Conservation (phyloP, 139 green algal genomes). For the Chlamydomonas incerta region DNA sequence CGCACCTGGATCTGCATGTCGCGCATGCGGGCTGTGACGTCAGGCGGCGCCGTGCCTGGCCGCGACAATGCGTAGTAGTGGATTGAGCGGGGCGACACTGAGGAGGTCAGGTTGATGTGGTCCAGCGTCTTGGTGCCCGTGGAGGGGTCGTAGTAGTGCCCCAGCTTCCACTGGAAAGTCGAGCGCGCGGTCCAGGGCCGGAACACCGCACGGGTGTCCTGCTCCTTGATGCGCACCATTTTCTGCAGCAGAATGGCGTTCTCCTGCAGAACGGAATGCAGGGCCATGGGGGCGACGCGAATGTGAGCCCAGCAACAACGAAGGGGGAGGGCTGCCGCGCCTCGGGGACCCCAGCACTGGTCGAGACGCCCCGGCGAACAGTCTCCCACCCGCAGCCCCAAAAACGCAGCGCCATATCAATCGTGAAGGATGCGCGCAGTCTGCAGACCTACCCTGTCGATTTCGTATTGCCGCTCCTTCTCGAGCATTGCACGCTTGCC, state of each 20-base stretch:
- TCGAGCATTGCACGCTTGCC: conserved; percentile 42
- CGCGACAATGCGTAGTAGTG: conserved; percentile 19
- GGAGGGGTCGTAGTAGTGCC: conserved; percentile 32
- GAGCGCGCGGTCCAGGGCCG: conserved; percentile 46
- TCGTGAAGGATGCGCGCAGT: too few relatives aligned
- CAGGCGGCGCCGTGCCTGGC: conserved; percentile 9
- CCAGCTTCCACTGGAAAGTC: conserved; percentile 44
- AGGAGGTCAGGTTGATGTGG: conserved; percentile 49
- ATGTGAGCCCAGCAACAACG: too few relatives aligned
- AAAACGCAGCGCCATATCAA: too few relatives aligned
- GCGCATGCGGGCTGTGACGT: conserved; percentile 11
- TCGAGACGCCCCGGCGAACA: too few relatives aligned
- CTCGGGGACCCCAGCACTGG: too few relatives aligned
- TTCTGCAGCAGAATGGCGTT: conserved; percentile 52
- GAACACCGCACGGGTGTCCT: conserved; percentile 40
- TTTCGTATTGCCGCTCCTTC: conserved; percentile 30
- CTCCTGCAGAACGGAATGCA: conserved; percentile 40
- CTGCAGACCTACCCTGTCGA: conserved; percentile 28
- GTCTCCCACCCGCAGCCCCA: too few relatives aligned
- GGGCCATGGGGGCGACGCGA: too few relatives aligned
- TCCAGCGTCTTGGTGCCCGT: conserved; percentile 50
- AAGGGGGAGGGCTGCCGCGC: too few relatives aligned
- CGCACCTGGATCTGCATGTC: conserved; percentile 46
- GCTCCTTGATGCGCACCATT: conserved; percentile 53
- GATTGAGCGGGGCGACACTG: conserved; percentile 30